These are phyloP conservation scores for Candida maris DNA, from an alignment of 805 yeast species.

Conservation along the genomic window DNA sequence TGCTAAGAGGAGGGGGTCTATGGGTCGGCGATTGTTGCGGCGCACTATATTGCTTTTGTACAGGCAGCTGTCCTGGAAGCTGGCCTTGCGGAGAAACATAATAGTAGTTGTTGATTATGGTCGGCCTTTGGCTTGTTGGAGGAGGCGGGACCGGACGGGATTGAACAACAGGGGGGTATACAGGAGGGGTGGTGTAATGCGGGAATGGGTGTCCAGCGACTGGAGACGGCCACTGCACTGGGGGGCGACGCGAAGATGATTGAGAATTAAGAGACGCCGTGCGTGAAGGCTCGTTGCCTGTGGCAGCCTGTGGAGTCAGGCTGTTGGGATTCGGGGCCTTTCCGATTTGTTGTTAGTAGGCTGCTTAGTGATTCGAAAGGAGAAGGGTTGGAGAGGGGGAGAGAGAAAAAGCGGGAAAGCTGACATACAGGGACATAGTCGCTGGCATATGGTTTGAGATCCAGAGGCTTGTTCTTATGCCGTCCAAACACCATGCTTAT, in stretches of 20 bases:
- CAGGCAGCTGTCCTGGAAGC: background rate
- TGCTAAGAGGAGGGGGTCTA: too few species aligned
- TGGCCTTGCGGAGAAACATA: constrained; percentile 10
- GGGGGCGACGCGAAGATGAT: constrained; percentile 15
- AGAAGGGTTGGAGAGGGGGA: too few species aligned
- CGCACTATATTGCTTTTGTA: too few species aligned
- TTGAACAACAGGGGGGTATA: constrained; percentile 5
- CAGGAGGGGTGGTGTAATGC: background rate
- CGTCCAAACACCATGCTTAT: constrained; percentile 19
- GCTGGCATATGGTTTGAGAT: constrained; percentile 19
- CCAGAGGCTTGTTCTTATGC: constrained; percentile 18
- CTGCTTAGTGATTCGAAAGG: background rate
- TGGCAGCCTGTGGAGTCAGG: constrained; percentile 19
- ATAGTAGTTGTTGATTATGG: constrained; percentile 21
- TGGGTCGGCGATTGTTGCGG: too few species aligned
- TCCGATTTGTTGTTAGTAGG: background rate
- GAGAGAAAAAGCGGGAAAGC: too few species aligned
- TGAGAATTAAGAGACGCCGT: constrained; percentile 3
- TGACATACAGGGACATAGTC: constrained; percentile 20
- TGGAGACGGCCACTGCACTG: constrained; percentile 1
- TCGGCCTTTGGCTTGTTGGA: constrained; percentile 13
- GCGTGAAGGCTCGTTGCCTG: constrained; percentile 15
- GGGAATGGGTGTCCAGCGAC: background rate
- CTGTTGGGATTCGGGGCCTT: constrained; percentile 22
- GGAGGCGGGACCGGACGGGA: constrained; percentile 17